Evolutionary conservation across 768 basidiomycete genomes (phyloP).

Genomic region (Suillus occidentalis): DNA sequence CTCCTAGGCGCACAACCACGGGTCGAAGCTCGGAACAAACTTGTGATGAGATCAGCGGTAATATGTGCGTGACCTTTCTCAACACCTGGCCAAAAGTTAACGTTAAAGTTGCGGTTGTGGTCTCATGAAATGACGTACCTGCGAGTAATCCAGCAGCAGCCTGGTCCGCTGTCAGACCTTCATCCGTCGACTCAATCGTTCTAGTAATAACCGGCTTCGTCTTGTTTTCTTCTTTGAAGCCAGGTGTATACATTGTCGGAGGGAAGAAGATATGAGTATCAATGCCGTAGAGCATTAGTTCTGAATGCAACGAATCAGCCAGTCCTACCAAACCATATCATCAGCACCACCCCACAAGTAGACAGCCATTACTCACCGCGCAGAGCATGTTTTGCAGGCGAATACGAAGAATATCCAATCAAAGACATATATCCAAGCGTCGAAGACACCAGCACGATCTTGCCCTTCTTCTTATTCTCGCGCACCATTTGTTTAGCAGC

Average conservation of each 20-base stretch:
- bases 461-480: constrained; percentile 56
- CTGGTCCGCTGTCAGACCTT: constrained; percentile 58
- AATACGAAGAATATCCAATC: constrained; percentile 76
- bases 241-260: constrained; percentile 75
- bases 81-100: constrained; percentile 48
- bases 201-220: constrained; percentile 74
- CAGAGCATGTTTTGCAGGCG: constrained; percentile 84
- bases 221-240: constrained; percentile 73
- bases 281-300: constrained; percentile 76
- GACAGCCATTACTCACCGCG: constrained; percentile 50
- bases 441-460: constrained; percentile 76
- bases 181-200: constrained; percentile 76
- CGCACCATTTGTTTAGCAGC: constrained; percentile 65
- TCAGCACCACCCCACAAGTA: neutral
- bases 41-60: constrained; percentile 65
- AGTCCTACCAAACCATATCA: constrained; percentile 50
- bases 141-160: constrained; percentile 59
- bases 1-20: constrained; percentile 62
- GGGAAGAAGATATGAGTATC: constrained; percentile 83
- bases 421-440: constrained; percentile 74
- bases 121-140: constrained; percentile 41
- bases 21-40: constrained; percentile 66
- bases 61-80: constrained; percentile 73
- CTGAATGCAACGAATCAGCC: constrained; percentile 79
- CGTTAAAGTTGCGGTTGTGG: neutral